Conservation (phyloP, 2,329 filamentous ascomycete genomes). For the Exophiala lecanii-corni region DNA sequence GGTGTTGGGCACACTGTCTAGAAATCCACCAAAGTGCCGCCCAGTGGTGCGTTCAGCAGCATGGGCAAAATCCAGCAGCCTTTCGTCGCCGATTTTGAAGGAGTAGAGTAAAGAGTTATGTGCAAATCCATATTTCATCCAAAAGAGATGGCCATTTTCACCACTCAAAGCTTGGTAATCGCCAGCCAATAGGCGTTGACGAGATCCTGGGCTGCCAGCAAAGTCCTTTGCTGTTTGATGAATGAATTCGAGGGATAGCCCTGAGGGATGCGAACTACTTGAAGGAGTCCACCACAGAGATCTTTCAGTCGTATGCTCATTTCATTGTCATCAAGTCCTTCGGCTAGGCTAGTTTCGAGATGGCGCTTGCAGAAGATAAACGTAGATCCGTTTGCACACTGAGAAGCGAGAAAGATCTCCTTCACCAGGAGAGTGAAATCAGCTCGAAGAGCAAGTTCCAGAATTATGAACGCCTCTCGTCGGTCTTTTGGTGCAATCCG, state of each 20-base stretch:
- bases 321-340: not conserved
- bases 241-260: conserved; percentile 11
- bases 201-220: not conserved
- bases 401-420: not conserved
- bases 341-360: not conserved
- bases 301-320: conserved; percentile 3
- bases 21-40: not conserved
- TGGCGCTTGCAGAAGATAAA: not conserved
- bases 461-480: not conserved
- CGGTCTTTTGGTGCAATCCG: not conserved
- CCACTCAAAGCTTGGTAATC: not conserved
- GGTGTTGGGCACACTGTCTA: conserved; percentile 2
- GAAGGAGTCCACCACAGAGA: conserved; percentile 15
- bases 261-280: not conserved
- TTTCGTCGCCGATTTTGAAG: no score
- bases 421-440: not conserved
- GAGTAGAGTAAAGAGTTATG: no score
- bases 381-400: not conserved
- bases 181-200: not conserved
- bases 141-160: not conserved
- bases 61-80: not conserved
- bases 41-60: not conserved
- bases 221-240: conserved; percentile 20
- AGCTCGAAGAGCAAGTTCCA: conserved; percentile 2
- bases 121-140: not conserved